Evolutionary conservation across 2,329 filamentous ascomycete species (phyloP), one percentile per base, ranked within the genome.

Genomic region (Fusarium haematococcum): DNA sequence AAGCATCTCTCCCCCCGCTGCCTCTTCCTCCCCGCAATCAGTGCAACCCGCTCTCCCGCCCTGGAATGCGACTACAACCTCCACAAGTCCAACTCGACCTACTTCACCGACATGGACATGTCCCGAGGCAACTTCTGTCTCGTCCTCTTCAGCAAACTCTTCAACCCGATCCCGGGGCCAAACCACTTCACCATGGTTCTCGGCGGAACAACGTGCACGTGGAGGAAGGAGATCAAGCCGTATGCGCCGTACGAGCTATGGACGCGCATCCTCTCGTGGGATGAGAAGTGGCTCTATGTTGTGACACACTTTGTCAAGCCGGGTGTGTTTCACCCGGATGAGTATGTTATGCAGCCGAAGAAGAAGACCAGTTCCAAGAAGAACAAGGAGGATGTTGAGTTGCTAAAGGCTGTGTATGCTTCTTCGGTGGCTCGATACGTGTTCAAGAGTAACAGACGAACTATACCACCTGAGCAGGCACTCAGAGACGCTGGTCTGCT

Each of bases 11-110:
- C 50, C 1, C 50, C 30, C 6, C 50, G 50, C 11, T 56, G 50
- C 6, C 50, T 56, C 11, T 56, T 56, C 30, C 50, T 56, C n/a
- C 50, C 50, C 2, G 50, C 50, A 11, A 56, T 56, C n/a, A 56
- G 50, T 11, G 16, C 25, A 14, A 56, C 50, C 6, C 69, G 66
- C 1, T 39, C 69, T 5, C 69, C 69, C n/a, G 30, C 67, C 1
- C 48, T 74, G 6, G 69, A 74, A 30, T 72, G 69, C 52, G 71
- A 74, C 35, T 72, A 67, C 61, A 74, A 74, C 52, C 37, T 71
- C 18, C 71, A 74, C 69, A 74, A 74, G 56, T 71, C 71, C 14
- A 74, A 74, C 23, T 74, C 71, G 2, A 71, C 71, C 6, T 74
- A 74, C 43, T 74, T 74, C 37, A 68, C 71, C 0, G 69, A 74